phyloP scores from a whole-genome alignment of 2,329 filamentous ascomycete genomes.

The Fusarium mangiferae region DNA sequence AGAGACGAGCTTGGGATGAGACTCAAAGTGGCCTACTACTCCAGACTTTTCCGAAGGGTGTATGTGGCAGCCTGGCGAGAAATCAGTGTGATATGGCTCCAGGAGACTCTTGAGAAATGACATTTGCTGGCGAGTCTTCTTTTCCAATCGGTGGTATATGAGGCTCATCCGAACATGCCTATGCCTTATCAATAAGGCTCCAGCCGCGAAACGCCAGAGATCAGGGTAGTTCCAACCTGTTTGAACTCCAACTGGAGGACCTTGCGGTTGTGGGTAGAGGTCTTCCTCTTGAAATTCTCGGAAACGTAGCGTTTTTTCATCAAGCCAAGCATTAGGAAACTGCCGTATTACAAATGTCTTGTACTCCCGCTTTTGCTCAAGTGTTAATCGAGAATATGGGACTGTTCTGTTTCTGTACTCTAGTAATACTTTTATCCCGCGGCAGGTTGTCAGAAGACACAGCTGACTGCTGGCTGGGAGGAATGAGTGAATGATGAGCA shows the following conservation, averaged over 20 bases:
- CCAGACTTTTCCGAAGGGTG: no score
- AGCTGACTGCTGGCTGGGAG: neutral
- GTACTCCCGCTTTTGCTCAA: neutral
- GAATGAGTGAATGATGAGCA: neutral
- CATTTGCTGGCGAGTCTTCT: neutral
- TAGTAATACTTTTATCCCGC: neutral
- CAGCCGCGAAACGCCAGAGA: neutral
- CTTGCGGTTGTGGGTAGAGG: neutral
- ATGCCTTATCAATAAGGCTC: neutral
- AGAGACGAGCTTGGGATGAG: slow-evolving; percentile 1
- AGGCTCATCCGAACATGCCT: slow-evolving; percentile 4
- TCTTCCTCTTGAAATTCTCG: neutral
- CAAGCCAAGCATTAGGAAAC: slow-evolving; percentile 2
- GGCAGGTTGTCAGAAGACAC: neutral
- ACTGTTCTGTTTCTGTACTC: no score
- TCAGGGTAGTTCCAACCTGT: neutral
- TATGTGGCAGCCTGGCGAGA: accelerated
- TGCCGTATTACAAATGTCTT: neutral
- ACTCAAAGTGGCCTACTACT: neutral
- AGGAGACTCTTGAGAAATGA: neutral
- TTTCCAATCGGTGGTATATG: slow-evolving; percentile 3
- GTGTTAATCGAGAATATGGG: accelerated
- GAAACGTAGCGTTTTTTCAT: neutral
- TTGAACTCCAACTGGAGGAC: neutral
- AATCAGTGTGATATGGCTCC: neutral